Percentiles rank a stretch among this genome's conserved stretches.
Evolutionary conservation across 805 yeast genomes (phyloP).

Genomic region (Starmerella sp.): DNA sequence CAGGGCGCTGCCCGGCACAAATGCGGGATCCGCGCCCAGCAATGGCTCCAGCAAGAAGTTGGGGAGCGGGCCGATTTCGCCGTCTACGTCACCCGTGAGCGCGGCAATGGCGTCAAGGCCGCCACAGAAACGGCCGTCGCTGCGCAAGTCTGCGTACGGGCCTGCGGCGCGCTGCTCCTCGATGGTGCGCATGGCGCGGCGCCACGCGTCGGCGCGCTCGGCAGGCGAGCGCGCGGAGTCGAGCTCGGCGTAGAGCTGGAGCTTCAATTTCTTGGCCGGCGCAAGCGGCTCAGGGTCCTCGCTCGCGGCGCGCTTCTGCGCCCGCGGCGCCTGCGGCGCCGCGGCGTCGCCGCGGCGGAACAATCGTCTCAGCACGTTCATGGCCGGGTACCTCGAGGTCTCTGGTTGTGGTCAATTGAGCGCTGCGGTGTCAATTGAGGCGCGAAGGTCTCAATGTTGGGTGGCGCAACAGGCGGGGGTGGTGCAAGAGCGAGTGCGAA

Average conservation of each 20-base stretch:
- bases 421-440: neutral
- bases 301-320: neutral
- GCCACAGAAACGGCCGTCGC: too few species aligned
- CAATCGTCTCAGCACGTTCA: neutral
- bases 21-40: too few species aligned
- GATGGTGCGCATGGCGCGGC: neutral
- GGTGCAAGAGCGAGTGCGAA: too few species aligned
- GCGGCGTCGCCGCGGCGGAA: neutral
- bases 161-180: neutral
- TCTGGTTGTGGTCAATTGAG: neutral
- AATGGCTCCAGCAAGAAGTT: too few species aligned
- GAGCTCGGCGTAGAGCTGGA: neutral
- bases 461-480: too few species aligned
- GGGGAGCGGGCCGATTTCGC: too few species aligned
- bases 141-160: too few species aligned
- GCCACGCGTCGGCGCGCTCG: neutral
- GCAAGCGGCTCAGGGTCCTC: neutral
- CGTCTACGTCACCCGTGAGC: too few species aligned
- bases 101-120: too few species aligned
- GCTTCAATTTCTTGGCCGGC: neutral
- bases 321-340: neutral
- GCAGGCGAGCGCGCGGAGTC: neutral
- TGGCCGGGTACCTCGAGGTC: neutral
- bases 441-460: neutral
- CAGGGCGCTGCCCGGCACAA: too few species aligned